phyloP scores from a whole-genome alignment of 1,139 yeast species.

The Kodamaea arcana region DNA sequence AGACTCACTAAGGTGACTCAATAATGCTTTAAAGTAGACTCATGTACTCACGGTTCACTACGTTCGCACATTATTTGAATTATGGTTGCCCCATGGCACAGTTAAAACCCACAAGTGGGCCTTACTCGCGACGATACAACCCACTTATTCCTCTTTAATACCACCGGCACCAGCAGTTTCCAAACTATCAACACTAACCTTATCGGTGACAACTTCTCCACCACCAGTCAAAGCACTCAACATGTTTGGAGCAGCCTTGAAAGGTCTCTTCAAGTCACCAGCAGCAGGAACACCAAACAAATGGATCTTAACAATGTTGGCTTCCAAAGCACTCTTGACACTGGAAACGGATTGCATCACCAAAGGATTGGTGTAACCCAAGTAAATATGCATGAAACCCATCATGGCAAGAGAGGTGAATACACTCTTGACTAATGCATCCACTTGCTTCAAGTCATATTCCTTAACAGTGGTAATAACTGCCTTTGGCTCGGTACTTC shows the following conservation, averaged over 20 bases:
- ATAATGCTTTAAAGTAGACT: too few relatives aligned
- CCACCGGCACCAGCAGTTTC: constrained; percentile 90
- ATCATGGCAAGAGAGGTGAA: constrained; percentile 94
- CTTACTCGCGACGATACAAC: too few relatives aligned
- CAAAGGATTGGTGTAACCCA: constrained; percentile 97
- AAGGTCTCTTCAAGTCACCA: constrained; percentile 96
- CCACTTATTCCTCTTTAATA: constrained; percentile 74
- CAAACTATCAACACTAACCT: constrained; percentile 79
- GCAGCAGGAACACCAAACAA: constrained; percentile 76
- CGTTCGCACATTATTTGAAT: too few relatives aligned
- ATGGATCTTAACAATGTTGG: constrained; percentile 90
- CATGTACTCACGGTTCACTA: too few relatives aligned
- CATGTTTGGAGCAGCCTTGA: constrained; percentile 82
- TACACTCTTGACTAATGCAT: constrained; percentile 72
- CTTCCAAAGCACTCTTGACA: constrained; percentile 83
- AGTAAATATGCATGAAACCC: constrained; percentile 97
- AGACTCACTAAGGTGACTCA: too few relatives aligned
- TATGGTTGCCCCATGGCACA: too few relatives aligned
- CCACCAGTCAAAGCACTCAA: constrained; percentile 64
- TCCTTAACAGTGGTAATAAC: constrained; percentile 91
- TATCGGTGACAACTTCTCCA: constrained; percentile 63
- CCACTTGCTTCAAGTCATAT: constrained; percentile 86
- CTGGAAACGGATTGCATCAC: constrained; percentile 93
- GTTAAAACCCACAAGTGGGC: too few relatives aligned
- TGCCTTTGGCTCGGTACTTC: constrained; percentile 67